Evolutionary conservation across 2,329 filamentous ascomycete species (phyloP), one percentile per base, ranked within the genome.

Genomic region (Neonectria coccinea): DNA sequence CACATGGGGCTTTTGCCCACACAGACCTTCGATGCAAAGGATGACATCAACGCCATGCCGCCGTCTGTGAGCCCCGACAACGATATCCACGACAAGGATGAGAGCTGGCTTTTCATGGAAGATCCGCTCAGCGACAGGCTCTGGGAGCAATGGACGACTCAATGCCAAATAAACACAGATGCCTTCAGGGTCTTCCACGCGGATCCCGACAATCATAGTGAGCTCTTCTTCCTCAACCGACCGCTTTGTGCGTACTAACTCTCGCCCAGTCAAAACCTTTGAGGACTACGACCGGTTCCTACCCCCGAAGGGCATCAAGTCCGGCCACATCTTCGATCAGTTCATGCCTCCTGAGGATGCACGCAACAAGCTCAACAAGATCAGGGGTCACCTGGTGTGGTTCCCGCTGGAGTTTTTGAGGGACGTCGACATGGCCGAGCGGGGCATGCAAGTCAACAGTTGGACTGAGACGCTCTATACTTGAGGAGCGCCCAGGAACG

Each of bases 321-420:
- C 93, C 3, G 95, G 96, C 0, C 96, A 98, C 79, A 85, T 98
- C 64, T 97, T 92, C 73, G 93, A 97, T 76, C 88, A 88, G 63
- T 93, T 91, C 78, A 86, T 91, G 77, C 91, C 92, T 0, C 86
- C 89, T 0, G 84, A 89, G 25, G 90, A 97, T 59, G 89, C 96
- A 7, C 86, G 92, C 16, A 78, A 85, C 69, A 93, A 95, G 78
- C 82, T 98, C 54, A 89, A 93, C 72, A 85, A 91, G 74, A 88
- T 98, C 70, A 90, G 89, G 80, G 95, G 95, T 0, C 95, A 98
- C 81, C 79, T 98, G 44, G 95, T 98, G 7, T 97, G 93, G 92
- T 95, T 97, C 90, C 94, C 94, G n/a, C 78, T 98, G 73, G 88
- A 94, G 50, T 98, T 97, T 76, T 79, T 98, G 75, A 85, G 87